These are phyloP conservation scores for Canna indica DNA, from an alignment of 176 grass and related monocot species.

Conservation along the genomic window DNA sequence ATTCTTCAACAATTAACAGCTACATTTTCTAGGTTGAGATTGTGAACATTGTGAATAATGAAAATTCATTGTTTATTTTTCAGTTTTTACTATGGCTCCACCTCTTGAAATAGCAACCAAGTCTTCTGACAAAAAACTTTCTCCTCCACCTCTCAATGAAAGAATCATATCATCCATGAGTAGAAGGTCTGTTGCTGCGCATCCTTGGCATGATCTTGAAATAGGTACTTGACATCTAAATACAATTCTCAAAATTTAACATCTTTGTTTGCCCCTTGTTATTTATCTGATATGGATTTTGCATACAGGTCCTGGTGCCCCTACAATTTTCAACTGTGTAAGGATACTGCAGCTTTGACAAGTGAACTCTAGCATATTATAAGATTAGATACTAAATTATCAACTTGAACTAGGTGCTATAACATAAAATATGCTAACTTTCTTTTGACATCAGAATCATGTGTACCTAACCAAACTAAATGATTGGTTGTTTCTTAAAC, in stretches of 20 bases:
- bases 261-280: not conserved
- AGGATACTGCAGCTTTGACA: slow-evolving; percentile 3
- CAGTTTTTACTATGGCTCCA: slow-evolving; percentile 56
- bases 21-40: not conserved
- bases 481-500: not conserved
- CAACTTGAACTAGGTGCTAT: not conserved
- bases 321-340: slow-evolving; percentile 91
- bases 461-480: not conserved
- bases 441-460: not conserved
- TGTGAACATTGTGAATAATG: not conserved
- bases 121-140: not conserved
- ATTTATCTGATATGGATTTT: not conserved
- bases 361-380: not conserved
- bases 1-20: not conserved
- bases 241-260: not conserved
- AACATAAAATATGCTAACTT: not conserved
- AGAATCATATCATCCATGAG: slow-evolving; percentile 76
- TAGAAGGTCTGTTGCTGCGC: slow-evolving; percentile 65
- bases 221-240: slow-evolving; percentile 48
- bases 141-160: slow-evolving; percentile 60
- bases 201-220: slow-evolving; percentile 99
- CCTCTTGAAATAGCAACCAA: slow-evolving; percentile 41
- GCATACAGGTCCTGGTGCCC: slow-evolving; percentile 70
- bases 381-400: not conserved
- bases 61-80: not conserved